These are phyloP conservation scores for Strobilomyces confusus DNA, from an alignment of 768 basidiomycete genomes.

Conservation along the genomic window DNA sequence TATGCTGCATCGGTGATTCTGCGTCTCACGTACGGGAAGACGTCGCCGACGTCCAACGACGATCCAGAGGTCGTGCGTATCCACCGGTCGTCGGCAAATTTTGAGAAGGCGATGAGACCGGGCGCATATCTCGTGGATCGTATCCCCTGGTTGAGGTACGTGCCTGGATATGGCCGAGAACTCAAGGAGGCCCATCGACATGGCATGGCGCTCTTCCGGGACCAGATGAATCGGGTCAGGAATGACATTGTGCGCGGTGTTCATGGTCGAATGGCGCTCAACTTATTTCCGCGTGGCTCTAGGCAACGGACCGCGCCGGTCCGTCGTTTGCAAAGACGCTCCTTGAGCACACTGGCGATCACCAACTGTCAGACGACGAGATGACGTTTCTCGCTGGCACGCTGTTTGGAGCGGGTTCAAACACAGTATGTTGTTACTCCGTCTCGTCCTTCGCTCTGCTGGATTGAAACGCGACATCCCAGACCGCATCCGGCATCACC, in stretches of 20 bases:
- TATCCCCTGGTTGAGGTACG: too few species aligned
- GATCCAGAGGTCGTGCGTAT: too few species aligned
- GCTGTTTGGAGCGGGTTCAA: constrained; percentile 58
- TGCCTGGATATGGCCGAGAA: too few species aligned
- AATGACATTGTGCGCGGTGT: too few species aligned
- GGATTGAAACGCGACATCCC: not conserved
- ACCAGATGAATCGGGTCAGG: too few species aligned
- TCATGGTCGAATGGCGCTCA: not conserved
- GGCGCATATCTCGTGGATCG: too few species aligned
- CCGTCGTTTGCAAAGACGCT: constrained; percentile 46
- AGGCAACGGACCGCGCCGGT: constrained; percentile 8
- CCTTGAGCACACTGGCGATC: constrained; percentile 40
- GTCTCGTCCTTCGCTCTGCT: not conserved
- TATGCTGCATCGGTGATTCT: not conserved
- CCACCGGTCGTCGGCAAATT: too few species aligned
- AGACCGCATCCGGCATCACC: constrained; percentile 48
- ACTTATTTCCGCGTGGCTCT: not conserved
- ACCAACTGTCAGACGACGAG: constrained; percentile 48
- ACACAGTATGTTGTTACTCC: constrained; percentile 34
- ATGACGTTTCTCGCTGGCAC: constrained; percentile 55
- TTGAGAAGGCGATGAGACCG: too few species aligned
- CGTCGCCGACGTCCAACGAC: too few species aligned
- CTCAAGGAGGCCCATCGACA: not conserved
- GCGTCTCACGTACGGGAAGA: not conserved
- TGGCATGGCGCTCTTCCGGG: too few species aligned